Conservation (phyloP, 1,139 yeast genomes). For the Suhomyces ambrosiae region DNA sequence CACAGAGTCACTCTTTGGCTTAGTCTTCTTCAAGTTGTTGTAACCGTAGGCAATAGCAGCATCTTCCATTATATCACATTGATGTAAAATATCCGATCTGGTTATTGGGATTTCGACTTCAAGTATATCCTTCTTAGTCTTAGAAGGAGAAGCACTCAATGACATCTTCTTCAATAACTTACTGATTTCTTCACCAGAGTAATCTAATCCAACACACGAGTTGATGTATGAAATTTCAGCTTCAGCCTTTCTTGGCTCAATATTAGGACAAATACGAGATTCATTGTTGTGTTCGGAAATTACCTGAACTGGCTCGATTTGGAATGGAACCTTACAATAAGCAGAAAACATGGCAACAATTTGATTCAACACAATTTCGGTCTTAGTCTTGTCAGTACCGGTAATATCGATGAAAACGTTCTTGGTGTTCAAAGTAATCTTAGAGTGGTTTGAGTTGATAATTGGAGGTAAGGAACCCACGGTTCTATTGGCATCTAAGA, state of each 20-base stretch:
- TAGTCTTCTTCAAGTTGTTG: conserved; percentile 81
- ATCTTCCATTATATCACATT: conserved; percentile 98
- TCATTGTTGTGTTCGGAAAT: conserved; percentile 81
- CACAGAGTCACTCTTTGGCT: conserved; percentile 76
- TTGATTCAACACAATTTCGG: conserved; percentile 87
- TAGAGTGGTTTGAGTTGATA: conserved; percentile 89
- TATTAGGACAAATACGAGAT: conserved; percentile 74
- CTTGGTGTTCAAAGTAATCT: conserved; percentile 79
- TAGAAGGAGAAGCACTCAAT: conserved; percentile 60
- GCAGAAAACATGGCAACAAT: conserved; percentile 94
- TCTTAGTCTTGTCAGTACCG: conserved; percentile 92
- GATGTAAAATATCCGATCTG: conserved; percentile 93
- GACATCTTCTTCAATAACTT: conserved; percentile 80
- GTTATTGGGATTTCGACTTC: conserved; percentile 87
- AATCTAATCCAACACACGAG: conserved; percentile 83
- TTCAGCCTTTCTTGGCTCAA: conserved; percentile 64
- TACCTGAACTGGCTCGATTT: conserved; percentile 86
- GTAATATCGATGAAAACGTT: conserved; percentile 93
- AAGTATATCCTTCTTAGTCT: conserved; percentile 51
- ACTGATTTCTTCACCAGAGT: conserved; percentile 68
- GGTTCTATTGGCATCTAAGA: conserved; percentile 72
- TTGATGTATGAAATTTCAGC: conserved; percentile 88
- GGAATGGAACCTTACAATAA: conserved; percentile 74
- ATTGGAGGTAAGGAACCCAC: conserved; percentile 97
- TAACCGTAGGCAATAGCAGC: conserved; percentile 97